These are phyloP conservation scores for Avicennia marina DNA, from an alignment of 257 asterid genomes.

Conservation along the genomic window DNA sequence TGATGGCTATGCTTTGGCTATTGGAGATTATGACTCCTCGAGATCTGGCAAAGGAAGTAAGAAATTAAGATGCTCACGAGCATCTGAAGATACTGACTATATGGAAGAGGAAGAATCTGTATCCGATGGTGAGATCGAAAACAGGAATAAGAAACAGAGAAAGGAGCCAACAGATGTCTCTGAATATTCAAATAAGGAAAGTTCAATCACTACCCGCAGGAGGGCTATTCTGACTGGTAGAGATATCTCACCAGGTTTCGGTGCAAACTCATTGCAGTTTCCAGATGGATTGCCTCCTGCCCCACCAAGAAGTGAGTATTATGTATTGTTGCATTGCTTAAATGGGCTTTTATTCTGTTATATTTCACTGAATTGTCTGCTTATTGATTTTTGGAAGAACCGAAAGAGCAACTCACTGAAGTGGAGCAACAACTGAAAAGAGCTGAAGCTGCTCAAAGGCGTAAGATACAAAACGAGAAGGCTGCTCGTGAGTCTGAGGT, in stretches of 20 bases:
- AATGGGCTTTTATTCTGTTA: background rate
- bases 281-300: conserved; percentile 75
- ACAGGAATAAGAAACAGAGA: conserved; percentile 34
- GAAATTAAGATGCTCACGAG: conserved; percentile 28
- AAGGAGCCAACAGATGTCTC: conserved; percentile 29
- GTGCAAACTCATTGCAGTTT: conserved; percentile 40
- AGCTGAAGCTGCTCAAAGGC: conserved; percentile 88
- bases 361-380: conserved; percentile 10
- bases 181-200: conserved; percentile 31
- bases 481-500: conserved; percentile 92
- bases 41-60: conserved; percentile 41
- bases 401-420: conserved; percentile 69
- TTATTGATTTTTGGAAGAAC: conserved; percentile 40
- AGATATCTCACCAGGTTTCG: conserved; percentile 35
- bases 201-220: conserved; percentile 63
- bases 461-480: conserved; percentile 67
- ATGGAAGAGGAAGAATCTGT: conserved; percentile 43
- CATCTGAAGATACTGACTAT: conserved; percentile 45
- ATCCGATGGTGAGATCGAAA: conserved; percentile 47
- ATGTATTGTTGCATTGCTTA: background rate
- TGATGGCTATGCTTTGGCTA: conserved; percentile 26
- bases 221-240: conserved; percentile 44
- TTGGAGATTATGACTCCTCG: conserved; percentile 32
- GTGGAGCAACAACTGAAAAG: conserved; percentile 76
- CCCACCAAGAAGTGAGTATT: conserved; percentile 66